Evolutionary conservation across 1,284 basidiomycete species (phyloP), one percentile per base, ranked within the genome.

Genomic region (Meripilus lineatus): DNA sequence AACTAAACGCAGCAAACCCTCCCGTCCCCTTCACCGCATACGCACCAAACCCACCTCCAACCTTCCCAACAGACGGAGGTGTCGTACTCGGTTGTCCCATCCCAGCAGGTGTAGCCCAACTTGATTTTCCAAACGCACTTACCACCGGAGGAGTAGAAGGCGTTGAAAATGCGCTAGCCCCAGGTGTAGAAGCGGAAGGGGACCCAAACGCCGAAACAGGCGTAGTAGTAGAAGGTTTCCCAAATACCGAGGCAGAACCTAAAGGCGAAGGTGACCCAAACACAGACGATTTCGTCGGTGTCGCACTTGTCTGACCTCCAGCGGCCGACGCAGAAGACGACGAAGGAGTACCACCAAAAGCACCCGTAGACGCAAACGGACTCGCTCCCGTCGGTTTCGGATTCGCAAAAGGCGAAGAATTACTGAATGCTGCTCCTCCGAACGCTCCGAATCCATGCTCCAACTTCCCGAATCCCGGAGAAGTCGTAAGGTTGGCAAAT

Each of bases 1-100:
- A 66, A 38, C 69, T 71, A 52, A 78, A 80, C 0, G 72, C 71
- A 40, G 66, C 61, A 53, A 79, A 79, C 2, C 62, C 75, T 40
- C 69, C 65, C 17, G 49, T 54, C 21, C 56, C 37, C 1, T 10
- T 30, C 28, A 15, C n/a, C 28, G 28, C 28, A 30, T n/a, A n/a
- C n/a, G n/a, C n/a, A n/a, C n/a, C n/a, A n/a, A n/a, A n/a, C n/a
- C n/a, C n/a, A n/a, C n/a, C n/a, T n/a, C n/a, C n/a, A n/a, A n/a
- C n/a, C n/a, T n/a, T n/a, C n/a, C n/a, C n/a, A n/a, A n/a, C n/a
- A n/a, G n/a, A n/a, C n/a, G n/a, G n/a, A n/a, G n/a, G n/a, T n/a
- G n/a, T n/a, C n/a, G n/a, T n/a, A n/a, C n/a, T n/a, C n/a, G n/a
- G n/a, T n/a, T n/a, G n/a, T n/a, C n/a, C n/a, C n/a, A n/a, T 30